Evolutionary conservation across 140 eudicot genomes (phyloP).

Genomic region (Flaveria floridana): DNA sequence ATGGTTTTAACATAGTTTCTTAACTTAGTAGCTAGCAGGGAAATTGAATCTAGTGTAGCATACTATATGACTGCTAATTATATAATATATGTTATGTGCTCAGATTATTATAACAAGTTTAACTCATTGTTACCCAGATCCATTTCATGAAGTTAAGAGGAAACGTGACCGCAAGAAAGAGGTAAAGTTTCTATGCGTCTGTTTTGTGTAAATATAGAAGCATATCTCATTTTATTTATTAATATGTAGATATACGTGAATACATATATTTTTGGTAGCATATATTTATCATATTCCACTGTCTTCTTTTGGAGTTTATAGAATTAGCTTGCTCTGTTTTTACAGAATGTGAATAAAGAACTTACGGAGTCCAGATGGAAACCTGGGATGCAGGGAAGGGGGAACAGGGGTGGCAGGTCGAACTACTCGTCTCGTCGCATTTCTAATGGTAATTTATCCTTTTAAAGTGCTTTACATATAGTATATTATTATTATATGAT

Average conservation of each 20-base stretch:
- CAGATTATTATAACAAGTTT: constrained; percentile 20
- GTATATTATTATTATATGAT: neutral
- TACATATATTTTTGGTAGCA: neutral
- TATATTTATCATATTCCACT: neutral
- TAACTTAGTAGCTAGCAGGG: neutral
- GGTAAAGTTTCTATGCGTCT: constrained; percentile 40
- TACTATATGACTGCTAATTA: neutral
- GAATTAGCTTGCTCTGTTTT: constrained; percentile 11
- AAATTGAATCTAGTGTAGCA: neutral
- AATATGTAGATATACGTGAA: neutral
- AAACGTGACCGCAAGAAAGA: constrained; percentile 67
- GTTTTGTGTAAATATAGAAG: neutral
- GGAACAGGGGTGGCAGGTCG: constrained; percentile 58
- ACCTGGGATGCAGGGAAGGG: constrained; percentile 68
- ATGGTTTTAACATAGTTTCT: neutral
- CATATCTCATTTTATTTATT: neutral
- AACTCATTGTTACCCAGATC: constrained; percentile 45
- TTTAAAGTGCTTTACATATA: neutral
- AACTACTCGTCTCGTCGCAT: constrained; percentile 48
- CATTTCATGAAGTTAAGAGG: constrained; percentile 89
- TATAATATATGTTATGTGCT: constrained; percentile 6
- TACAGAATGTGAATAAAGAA: constrained; percentile 64
- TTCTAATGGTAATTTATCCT: constrained; percentile 48
- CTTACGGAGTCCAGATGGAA: constrained; percentile 62
- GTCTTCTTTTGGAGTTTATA: constrained; percentile 13